Evolutionary conservation across 306 rosid species (phyloP).

Genomic region (Prinsepia uniflora): DNA sequence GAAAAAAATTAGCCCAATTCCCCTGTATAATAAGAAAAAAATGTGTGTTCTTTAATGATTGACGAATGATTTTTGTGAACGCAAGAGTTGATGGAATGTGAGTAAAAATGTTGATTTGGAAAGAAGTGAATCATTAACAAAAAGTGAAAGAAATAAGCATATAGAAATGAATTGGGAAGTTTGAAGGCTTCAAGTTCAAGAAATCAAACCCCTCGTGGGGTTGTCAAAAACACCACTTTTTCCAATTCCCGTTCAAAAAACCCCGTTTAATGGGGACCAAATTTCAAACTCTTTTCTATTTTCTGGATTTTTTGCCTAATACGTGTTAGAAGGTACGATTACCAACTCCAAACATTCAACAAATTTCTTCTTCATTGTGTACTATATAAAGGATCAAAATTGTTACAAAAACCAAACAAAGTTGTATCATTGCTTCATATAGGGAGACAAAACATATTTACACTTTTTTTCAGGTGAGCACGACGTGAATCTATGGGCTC

Average conservation of each 20-base stretch:
- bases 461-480: background rate
- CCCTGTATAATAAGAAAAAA: too few relatives aligned
- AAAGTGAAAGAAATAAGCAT: too few relatives aligned
- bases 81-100: too few relatives aligned
- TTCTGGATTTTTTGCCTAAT: conserved; percentile 24
- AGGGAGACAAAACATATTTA: conserved; percentile 1
- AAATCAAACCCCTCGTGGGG: conserved; percentile 23
- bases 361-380: background rate
- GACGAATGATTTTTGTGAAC: too few relatives aligned
- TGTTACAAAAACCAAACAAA: too few relatives aligned
- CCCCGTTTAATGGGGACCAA: background rate
- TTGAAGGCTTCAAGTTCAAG: conserved; percentile 14
- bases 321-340: conserved; percentile 31
- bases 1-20: too few relatives aligned
- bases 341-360: conserved; percentile 2
- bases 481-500: background rate
- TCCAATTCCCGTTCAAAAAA: background rate
- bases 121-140: too few relatives aligned
- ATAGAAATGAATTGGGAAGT: background rate
- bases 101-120: too few relatives aligned
- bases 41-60: too few relatives aligned
- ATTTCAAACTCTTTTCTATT: background rate
- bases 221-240: background rate
- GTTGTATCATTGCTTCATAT: background rate
- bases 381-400: too few relatives aligned